Evolutionary conservation across 73 alveolate genomes (phyloP).

Genomic region (Effrenium voratum): DNA sequence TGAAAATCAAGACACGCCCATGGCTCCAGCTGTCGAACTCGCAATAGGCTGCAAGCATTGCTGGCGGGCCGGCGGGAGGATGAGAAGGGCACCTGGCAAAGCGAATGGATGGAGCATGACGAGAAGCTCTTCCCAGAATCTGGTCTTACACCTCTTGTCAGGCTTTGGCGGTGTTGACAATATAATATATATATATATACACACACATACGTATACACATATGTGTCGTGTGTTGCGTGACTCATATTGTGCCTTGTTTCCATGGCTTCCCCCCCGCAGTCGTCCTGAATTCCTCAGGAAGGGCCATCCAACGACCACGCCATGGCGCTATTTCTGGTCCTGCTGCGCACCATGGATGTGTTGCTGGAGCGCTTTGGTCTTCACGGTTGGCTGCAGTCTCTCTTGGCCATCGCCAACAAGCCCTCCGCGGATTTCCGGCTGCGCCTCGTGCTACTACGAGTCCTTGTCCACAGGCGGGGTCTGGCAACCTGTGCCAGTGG

Average conservation of each 20-base stretch:
- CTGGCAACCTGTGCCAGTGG: constrained; percentile 45
- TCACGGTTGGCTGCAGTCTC: constrained; percentile 13
- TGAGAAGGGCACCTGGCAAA: constrained; percentile 7
- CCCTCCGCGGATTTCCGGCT: constrained; percentile 70
- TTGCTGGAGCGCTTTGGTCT: constrained; percentile 54
- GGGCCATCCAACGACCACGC: constrained; percentile 30
- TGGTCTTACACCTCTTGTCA: background rate
- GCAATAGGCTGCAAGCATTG: constrained; percentile 57
- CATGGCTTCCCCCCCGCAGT: background rate
- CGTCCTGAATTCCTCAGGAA: background rate
- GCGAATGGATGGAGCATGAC: constrained; percentile 60
- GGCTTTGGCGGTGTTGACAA: no score
- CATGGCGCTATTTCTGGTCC: constrained; percentile 31
- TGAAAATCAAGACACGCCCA: no score
- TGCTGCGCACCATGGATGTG: constrained; percentile 64
- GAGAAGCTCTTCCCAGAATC: background rate
- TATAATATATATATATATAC: no score
- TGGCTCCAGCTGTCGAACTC: no score
- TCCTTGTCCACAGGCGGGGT: constrained; percentile 22
- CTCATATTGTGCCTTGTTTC: background rate
- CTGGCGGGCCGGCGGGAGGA: constrained; percentile 53
- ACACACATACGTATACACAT: no score
- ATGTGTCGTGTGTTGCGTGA: background rate
- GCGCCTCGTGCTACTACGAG: constrained; percentile 41
- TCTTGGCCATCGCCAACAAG: constrained; percentile 24